Percentiles rank a stretch among this genome's conserved stretches.
Conservation (phyloP, 345 rosid species). For the Hibiscus syriacus region DNA sequence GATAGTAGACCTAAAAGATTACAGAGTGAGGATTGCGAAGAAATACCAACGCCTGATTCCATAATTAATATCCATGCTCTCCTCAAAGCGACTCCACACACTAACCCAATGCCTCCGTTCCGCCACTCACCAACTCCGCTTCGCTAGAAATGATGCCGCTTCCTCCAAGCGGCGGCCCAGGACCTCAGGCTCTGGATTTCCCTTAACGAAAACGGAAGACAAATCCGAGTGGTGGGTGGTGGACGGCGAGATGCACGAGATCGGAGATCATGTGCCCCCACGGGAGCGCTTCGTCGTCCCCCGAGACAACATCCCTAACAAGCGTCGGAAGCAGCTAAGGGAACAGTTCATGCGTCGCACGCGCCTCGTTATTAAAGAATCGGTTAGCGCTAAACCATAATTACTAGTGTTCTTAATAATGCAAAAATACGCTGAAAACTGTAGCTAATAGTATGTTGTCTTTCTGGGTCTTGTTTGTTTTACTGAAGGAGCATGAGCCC, state of each 20-base stretch:
- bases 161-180: conserved; percentile 54
- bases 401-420: neutral
- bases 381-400: conserved; percentile 31
- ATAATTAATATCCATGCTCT: conserved; percentile 15
- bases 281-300: conserved; percentile 95
- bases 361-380: conserved; percentile 85
- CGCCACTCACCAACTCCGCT: conserved; percentile 27
- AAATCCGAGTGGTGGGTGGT: conserved; percentile 97
- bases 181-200: conserved; percentile 32
- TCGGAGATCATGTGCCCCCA: conserved; percentile 84
- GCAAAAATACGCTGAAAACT: neutral
- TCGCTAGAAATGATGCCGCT: conserved; percentile 32
- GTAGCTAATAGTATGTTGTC: neutral
- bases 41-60: neutral
- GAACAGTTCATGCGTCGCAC: conserved; percentile 99
- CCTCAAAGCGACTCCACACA: conserved; percentile 19
- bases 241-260: conserved; percentile 99
- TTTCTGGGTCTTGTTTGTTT: neutral
- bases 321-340: conserved; percentile 89
- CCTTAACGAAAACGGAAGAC: conserved; percentile 41
- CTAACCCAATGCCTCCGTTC: conserved; percentile 18
- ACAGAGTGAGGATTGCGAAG: neutral
- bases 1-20: too few species aligned
- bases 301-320: conserved; percentile 82
- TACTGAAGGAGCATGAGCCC: conserved; percentile 77